A percentile compares a stretch with the other conserved stretches of the same genome.
Evolutionary conservation across 164 flowering plant species (phyloP).

Genomic region (grape (Vitis vinifera)): DNA sequence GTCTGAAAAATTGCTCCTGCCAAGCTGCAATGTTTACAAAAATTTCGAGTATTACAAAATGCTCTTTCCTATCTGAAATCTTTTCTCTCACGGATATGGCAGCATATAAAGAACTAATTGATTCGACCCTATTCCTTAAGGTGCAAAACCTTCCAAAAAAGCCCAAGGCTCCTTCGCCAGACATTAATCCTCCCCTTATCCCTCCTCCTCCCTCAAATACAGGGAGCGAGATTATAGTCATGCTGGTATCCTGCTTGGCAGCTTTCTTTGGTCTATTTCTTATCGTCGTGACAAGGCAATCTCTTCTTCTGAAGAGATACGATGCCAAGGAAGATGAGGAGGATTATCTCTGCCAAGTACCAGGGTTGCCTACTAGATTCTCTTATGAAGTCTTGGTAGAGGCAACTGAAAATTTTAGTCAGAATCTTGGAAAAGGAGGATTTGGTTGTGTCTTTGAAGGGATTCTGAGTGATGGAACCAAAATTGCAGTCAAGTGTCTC

Average conservation of each 20-base stretch:
- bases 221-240: background rate
- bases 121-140: constrained; percentile 4
- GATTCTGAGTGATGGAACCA: constrained; percentile 10
- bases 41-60: background rate
- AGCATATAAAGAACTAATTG: too few species aligned
- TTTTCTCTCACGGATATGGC: background rate
- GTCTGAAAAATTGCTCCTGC: constrained; percentile 21
- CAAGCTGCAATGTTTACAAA: constrained; percentile 8
- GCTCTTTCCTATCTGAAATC: background rate
- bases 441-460: constrained; percentile 30
- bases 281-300: background rate
- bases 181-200: too few species aligned
- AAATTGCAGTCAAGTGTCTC: constrained; percentile 19
- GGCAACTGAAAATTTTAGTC: constrained; percentile 10
- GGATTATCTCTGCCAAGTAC: constrained; percentile 9
- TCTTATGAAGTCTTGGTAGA: constrained; percentile 2
- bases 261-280: constrained; percentile 4
- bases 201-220: too few species aligned
- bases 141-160: background rate
- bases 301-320: background rate
- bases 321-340: constrained; percentile 5
- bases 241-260: background rate
- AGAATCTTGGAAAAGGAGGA: constrained; percentile 26
- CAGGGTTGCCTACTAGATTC: constrained; percentile 13
- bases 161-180: too few species aligned